Evolutionary conservation across 2,329 filamentous ascomycete species (phyloP), one percentile per base, ranked within the genome.

Genomic region (Aureobasidium uvarum): DNA sequence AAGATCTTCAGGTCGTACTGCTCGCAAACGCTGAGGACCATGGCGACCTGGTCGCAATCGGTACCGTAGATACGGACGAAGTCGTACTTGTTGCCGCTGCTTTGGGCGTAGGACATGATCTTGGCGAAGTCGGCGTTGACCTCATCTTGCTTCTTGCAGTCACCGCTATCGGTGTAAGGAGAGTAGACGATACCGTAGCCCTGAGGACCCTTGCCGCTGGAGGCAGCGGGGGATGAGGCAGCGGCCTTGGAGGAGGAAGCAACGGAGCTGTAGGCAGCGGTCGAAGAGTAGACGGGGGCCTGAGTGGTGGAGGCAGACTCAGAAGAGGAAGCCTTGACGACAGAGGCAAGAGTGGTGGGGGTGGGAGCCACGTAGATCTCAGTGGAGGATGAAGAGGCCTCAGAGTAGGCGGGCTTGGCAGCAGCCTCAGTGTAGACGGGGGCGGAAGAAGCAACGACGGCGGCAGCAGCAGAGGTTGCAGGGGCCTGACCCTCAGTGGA

Each of bases 51-150:
- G 72, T 91, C 80, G 76, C 92, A 96, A 75, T 92, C 90, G 66
- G 86, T 86, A 62, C 91, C 92, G 73, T 96, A 96, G 72, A 90
- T 84, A 59, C 92, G 89, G 64, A 96, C 79, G 41, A 87, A 76
- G 20, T 81, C 81, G 76, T 89, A 92, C 8, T 76, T 77, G 33
- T 86, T 79, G 16, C 78, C 79, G 33, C 86, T 79, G 60, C 25
- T 43, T 33, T 52, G 14, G 18, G 48, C 60, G 5, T 28, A 63
- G 23, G 60, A 20, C 20, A 45, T 23, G 60, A 87, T 77, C 54
- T 77, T 77, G 18, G 78, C 77, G 70, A 95, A 85, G 72, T 96
- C 91, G 23, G 77, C 73, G 67, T 84, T 80, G 60, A 96, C 82
- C 70, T 91, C 80, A 1, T 79, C 77, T 62, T 82, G 78, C 6